These are phyloP conservation scores for Tylopilus intermedius DNA, from an alignment of 768 basidiomycete species.

Conservation along the genomic window DNA sequence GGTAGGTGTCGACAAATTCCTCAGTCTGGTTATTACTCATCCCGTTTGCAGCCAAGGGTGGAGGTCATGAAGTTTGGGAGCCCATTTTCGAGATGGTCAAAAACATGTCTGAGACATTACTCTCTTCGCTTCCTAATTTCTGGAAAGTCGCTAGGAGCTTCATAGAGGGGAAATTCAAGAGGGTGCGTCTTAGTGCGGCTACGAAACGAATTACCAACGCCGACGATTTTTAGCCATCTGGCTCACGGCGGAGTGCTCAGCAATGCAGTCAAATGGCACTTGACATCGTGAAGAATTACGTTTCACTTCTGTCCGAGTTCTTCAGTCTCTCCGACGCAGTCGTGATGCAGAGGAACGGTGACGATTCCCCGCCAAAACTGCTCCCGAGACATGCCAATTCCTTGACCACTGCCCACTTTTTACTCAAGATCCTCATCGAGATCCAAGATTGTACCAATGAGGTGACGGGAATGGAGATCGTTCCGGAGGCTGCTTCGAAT, in stretches of 20 bases:
- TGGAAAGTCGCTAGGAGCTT: constrained; percentile 90
- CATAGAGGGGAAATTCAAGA: constrained; percentile 90
- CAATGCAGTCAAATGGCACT: constrained; percentile 85
- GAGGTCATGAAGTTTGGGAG: constrained; percentile 78
- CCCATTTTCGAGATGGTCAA: constrained; percentile 75
- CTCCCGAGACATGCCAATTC: constrained; percentile 78
- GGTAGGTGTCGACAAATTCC: constrained; percentile 36
- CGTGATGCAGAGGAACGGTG: constrained; percentile 47
- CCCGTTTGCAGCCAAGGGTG: constrained; percentile 51
- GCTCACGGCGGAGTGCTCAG: constrained; percentile 70
- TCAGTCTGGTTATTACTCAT: not conserved
- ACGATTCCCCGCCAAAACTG: constrained; percentile 40
- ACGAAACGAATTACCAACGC: constrained; percentile 1
- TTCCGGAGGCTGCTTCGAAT: constrained; percentile 61
- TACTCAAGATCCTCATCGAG: constrained; percentile 76
- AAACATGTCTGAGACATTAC: constrained; percentile 78
- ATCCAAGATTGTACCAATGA: constrained; percentile 85
- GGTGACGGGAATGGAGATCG: constrained; percentile 72
- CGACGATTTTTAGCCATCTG: constrained; percentile 27
- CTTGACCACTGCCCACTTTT: constrained; percentile 75
- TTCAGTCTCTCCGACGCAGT: constrained; percentile 78
- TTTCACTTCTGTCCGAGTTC: constrained; percentile 78
- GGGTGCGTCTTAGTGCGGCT: constrained; percentile 42
- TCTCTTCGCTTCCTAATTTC: constrained; percentile 84
- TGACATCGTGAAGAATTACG: constrained; percentile 82